Base-by-base conservation (phyloP, 768 basidiomycete genomes). In the Amylocystis lapponica region DNA sequence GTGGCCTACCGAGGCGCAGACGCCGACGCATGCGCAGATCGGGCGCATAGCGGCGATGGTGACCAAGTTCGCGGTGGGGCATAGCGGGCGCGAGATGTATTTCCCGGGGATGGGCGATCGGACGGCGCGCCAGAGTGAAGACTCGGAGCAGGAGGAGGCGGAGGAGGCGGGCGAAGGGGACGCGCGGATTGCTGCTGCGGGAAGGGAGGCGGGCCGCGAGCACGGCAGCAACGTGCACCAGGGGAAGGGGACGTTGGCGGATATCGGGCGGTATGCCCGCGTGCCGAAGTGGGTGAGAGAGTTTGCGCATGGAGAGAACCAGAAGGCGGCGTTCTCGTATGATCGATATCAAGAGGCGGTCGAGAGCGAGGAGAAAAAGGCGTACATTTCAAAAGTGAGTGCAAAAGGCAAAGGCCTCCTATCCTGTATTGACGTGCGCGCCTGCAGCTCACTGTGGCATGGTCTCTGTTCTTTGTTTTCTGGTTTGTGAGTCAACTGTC, bases 401-500 rank as follows among this genome's bases (percentile, higher is more conserved):
- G 54, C n/a, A n/a, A n/a, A n/a, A n/a, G n/a, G n/a, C n/a, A n/a
- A n/a, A n/a, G n/a, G n/a, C n/a, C n/a, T n/a, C n/a, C n/a, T n/a
- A n/a, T n/a, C n/a, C n/a, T n/a, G n/a, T n/a, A n/a, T n/a, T n/a
- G n/a, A n/a, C n/a, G n/a, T n/a, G n/a, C n/a, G n/a, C n/a, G n/a
- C n/a, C n/a, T 12, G 12, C 43, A 72, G 69, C 57, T 72, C 23
- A 35, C 54, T 2, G 61, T 86, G 16, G 79, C 81, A 0, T 76
- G 77, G 66, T 37, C 58, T 0, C 50, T 84, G 23, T 90, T 91
- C 63, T 55, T 87, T 17, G 50, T 73, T n/a, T 92, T 92, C 66
- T 92, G 89, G 89, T 66, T 78, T 53, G 81, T 85, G 46, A 46
- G 73, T 39, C 14, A 36, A 25, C 20, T 21, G 11, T 31, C 13